phyloP scores from a whole-genome alignment of 352 stramenopile genomes.

The Plasmopara halstedii region DNA sequence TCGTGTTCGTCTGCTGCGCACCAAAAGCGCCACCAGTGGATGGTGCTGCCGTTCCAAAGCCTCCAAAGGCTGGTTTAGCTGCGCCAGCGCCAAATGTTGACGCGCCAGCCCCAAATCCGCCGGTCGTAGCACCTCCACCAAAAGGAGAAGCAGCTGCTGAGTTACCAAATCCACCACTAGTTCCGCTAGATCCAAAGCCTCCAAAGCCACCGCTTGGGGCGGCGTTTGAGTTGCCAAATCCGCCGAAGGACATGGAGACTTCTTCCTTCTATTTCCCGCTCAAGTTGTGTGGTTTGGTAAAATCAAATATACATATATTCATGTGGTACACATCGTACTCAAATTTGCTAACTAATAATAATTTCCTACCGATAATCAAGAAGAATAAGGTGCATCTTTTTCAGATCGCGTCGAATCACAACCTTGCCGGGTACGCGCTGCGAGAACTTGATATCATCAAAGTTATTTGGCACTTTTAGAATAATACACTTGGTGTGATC shows the following conservation, averaged over 20 bases:
- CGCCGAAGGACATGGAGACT: slow-evolving; percentile 42
- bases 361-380: slow-evolving; percentile 41
- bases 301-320: slow-evolving; percentile 2
- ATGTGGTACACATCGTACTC: slow-evolving; percentile 8
- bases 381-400: slow-evolving; percentile 75
- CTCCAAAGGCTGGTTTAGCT: slow-evolving; percentile 33
- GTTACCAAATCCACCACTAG: slow-evolving; percentile 30
- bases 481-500: slow-evolving; percentile 47
- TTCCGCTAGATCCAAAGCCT: slow-evolving; percentile 23
- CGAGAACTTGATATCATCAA: slow-evolving; percentile 69
- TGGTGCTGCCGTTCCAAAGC: slow-evolving; percentile 17
- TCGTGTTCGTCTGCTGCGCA: slow-evolving; percentile 12
- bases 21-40: slow-evolving; percentile 14
- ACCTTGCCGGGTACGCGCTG: slow-evolving; percentile 46
- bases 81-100: slow-evolving; percentile 37
- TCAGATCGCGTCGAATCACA: slow-evolving; percentile 51
- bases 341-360: background rate
- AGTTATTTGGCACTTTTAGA: slow-evolving; percentile 78
- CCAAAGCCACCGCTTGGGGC: slow-evolving; percentile 42
- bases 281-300: too few species aligned
- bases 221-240: slow-evolving; percentile 33
- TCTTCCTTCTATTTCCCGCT: too few species aligned
- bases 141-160: slow-evolving; percentile 43
- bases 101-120: slow-evolving; percentile 20
- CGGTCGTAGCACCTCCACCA: slow-evolving; percentile 23